Percentiles rank a stretch among this genome's conserved stretches.
Evolutionary conservation across 1,284 basidiomycete genomes (phyloP).

Genomic region (Pseudozyma thailandica): DNA sequence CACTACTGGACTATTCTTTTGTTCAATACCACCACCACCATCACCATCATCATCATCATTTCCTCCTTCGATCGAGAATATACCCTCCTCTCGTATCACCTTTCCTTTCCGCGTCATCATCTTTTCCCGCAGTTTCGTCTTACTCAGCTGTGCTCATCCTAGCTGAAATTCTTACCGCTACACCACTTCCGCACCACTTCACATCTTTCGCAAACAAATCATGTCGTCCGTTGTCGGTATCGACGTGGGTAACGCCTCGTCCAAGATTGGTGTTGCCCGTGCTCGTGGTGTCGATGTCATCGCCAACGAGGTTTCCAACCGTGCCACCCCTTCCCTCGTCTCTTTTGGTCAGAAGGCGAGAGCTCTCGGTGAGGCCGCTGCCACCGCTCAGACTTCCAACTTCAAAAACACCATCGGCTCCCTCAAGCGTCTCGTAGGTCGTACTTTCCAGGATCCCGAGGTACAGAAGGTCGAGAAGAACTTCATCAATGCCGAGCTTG

Average conservation of each 20-base stretch:
- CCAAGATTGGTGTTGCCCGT: conserved; percentile 66
- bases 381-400: conserved; percentile 67
- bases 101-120: conserved; percentile 4
- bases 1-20: neutral
- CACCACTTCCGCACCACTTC: neutral
- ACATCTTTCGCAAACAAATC: conserved; percentile 6
- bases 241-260: conserved; percentile 64
- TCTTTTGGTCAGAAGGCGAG: conserved; percentile 66
- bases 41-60: conserved; percentile 1
- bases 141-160: conserved; percentile 5
- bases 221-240: conserved; percentile 66
- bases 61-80: conserved; percentile 7
- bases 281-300: conserved; percentile 66
- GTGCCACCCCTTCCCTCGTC: conserved; percentile 66
- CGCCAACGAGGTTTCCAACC: conserved; percentile 67
- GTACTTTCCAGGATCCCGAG: conserved; percentile 60
- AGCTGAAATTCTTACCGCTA: neutral
- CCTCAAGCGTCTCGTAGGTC: conserved; percentile 66
- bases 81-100: conserved; percentile 13
- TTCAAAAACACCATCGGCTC: conserved; percentile 68
- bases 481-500: conserved; percentile 66
- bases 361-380: conserved; percentile 66
- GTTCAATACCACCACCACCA: conserved; percentile 2
- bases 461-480: conserved; percentile 66
- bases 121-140: too few relatives aligned